Conservation (phyloP, 108 stramenopile genomes). For the Skeletonema grethae region DNA sequence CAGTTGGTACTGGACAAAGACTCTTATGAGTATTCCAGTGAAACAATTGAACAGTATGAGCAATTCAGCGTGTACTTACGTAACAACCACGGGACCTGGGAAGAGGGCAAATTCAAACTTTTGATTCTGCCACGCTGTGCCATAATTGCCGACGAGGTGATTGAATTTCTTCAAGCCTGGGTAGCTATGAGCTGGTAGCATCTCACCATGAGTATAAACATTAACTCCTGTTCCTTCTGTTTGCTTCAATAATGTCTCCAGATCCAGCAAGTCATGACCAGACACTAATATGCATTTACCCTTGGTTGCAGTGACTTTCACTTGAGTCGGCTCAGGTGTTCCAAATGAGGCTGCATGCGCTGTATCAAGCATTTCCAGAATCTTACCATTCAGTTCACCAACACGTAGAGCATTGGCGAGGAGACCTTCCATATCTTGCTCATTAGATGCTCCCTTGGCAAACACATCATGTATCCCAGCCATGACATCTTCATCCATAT, state of each 20-base stretch:
- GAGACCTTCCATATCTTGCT: conserved; percentile 69
- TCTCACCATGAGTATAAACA: conserved; percentile 88
- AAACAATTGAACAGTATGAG: not conserved
- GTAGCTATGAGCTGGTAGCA: conserved; percentile 86
- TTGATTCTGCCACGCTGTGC: conserved; percentile 87
- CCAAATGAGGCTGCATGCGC: conserved; percentile 69
- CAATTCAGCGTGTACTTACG: not conserved
- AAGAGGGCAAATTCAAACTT: conserved; percentile 79
- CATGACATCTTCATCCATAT: conserved; percentile 60
- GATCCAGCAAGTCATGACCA: conserved; percentile 77
- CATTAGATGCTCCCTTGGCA: conserved; percentile 59
- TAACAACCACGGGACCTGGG: conserved; percentile 48
- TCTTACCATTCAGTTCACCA: conserved; percentile 65
- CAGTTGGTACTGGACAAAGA: conserved; percentile 73
- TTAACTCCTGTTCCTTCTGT: conserved; percentile 87
- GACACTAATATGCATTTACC: conserved; percentile 82
- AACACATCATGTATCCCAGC: conserved; percentile 62
- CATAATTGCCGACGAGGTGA: conserved; percentile 81
- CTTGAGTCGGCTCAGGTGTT: conserved; percentile 65
- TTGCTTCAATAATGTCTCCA: conserved; percentile 69
- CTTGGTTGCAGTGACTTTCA: conserved; percentile 62
- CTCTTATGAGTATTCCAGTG: not conserved
- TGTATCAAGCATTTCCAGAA: conserved; percentile 66
- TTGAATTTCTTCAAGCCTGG: conserved; percentile 72
- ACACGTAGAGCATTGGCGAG: conserved; percentile 60